phyloP scores from a whole-genome alignment of 495 filamentous ascomycete species.

The Rusavskia elegans region DNA sequence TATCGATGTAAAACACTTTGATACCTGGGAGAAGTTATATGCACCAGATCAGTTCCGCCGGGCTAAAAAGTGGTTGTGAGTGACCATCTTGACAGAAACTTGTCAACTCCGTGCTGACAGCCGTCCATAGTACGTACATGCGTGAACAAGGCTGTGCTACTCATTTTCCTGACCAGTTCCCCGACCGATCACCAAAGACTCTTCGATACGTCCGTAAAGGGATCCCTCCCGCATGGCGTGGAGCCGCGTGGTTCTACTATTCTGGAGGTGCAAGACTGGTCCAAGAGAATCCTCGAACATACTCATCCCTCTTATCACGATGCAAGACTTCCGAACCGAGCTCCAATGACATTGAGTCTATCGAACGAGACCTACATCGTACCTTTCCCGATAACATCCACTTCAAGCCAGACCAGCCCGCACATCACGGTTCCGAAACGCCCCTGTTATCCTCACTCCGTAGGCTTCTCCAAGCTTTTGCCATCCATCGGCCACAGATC shows the following conservation, averaged over 20 bases:
- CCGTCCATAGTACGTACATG: constrained; percentile 32
- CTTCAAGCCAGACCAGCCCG: constrained; percentile 59
- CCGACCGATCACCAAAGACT: constrained; percentile 60
- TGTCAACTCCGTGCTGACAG: too few relatives aligned
- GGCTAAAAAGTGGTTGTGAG: constrained; percentile 56
- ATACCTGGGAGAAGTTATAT: constrained; percentile 65
- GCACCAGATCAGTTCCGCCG: constrained; percentile 50
- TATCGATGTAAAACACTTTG: constrained; percentile 59
- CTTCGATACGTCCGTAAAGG: constrained; percentile 89
- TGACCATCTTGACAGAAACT: too few relatives aligned
- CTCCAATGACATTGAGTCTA: constrained; percentile 68
- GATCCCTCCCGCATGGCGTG: constrained; percentile 85
- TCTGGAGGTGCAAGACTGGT: constrained; percentile 73
- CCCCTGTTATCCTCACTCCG: constrained; percentile 66
- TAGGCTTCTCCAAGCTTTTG: constrained; percentile 76
- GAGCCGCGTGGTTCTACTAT: constrained; percentile 94
- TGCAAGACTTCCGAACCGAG: constrained; percentile 45
- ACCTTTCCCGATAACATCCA: constrained; percentile 91
- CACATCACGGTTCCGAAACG: constrained; percentile 34
- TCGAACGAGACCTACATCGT: constrained; percentile 86
- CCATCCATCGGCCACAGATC: constrained; percentile 73
- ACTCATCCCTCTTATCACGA: constrained; percentile 47
- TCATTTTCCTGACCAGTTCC: constrained; percentile 59
- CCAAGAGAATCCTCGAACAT: constrained; percentile 55
- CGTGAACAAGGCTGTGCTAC: constrained; percentile 59